phyloP scores from a whole-genome alignment of 306 rosid species.

The Pueraria montana region DNA sequence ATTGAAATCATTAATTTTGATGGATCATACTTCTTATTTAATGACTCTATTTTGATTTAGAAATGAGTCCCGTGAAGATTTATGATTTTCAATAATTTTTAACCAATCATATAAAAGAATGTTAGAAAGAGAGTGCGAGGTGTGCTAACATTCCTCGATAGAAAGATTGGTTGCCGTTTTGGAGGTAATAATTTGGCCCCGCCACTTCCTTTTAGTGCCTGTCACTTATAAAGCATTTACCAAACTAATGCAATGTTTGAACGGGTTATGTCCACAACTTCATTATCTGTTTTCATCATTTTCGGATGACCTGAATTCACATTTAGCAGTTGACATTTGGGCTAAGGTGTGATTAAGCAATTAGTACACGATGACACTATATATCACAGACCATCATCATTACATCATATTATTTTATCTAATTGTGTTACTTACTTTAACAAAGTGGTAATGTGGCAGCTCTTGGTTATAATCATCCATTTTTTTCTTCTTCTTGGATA shows the following conservation, averaged over 20 bases:
- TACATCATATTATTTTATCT: neutral
- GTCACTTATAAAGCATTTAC: slow-evolving; percentile 38
- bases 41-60: too few species aligned
- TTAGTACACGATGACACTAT: neutral
- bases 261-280: slow-evolving; percentile 16
- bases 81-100: too few species aligned
- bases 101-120: too few species aligned
- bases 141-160: too few species aligned
- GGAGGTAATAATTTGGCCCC: slow-evolving; percentile 47
- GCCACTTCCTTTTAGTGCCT: slow-evolving; percentile 53
- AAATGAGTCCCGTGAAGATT: too few species aligned
- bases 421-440: neutral
- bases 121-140: too few species aligned
- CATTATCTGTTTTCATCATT: slow-evolving; percentile 36
- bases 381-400: neutral
- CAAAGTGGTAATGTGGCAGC: slow-evolving; percentile 19
- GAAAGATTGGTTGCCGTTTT: slow-evolving; percentile 44
- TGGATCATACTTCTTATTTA: too few species aligned
- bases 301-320: neutral
- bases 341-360: slow-evolving; percentile 27
- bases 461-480: neutral
- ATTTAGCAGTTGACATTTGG: slow-evolving; percentile 30
- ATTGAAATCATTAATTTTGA: too few species aligned
- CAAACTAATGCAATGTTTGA: slow-evolving; percentile 2
- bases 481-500: neutral